Evolutionary conservation across 2,329 filamentous ascomycete genomes (phyloP).

Genomic region (Diaporthe amygdali): DNA sequence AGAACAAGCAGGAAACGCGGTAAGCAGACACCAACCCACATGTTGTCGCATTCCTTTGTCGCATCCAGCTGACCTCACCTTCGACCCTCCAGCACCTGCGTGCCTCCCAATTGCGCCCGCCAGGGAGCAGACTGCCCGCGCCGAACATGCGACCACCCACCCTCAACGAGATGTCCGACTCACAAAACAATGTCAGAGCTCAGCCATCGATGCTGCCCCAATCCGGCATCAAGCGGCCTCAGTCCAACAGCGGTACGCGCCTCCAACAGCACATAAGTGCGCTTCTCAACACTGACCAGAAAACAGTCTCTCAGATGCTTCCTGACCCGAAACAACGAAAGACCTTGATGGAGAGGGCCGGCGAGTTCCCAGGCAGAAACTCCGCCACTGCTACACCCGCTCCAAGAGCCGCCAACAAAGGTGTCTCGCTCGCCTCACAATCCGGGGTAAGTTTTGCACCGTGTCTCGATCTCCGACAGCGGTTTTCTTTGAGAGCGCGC

Average conservation of each 20-base stretch:
- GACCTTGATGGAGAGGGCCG: constrained; percentile 59
- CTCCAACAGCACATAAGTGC: background rate
- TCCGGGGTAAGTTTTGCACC: constrained; percentile 24
- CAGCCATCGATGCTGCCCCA: constrained; percentile 48
- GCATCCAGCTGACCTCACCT: background rate
- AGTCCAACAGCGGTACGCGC: constrained; percentile 35
- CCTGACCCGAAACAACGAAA: constrained; percentile 64
- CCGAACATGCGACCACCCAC: constrained; percentile 30
- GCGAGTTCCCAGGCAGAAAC: constrained; percentile 51
- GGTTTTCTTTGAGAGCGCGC: background rate
- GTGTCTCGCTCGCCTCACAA: constrained; percentile 43
- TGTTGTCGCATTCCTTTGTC: background rate
- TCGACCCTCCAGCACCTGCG: constrained; percentile 25
- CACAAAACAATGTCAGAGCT: constrained; percentile 62
- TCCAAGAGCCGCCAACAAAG: constrained; percentile 50
- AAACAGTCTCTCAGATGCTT: constrained; percentile 47
- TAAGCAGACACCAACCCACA: constrained; percentile 29
- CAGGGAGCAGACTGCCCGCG: constrained; percentile 29
- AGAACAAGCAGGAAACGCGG: constrained; percentile 38
- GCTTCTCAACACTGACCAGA: constrained; percentile 23
- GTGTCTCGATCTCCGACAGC: background rate
- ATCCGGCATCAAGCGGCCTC: constrained; percentile 53
- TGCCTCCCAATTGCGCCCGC: constrained; percentile 31
- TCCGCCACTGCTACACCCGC: constrained; percentile 36
- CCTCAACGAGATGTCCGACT: constrained; percentile 62